These are phyloP conservation scores for Amaranthus cruentus DNA, from an alignment of 148 eudicot genomes.

Conservation along the genomic window DNA sequence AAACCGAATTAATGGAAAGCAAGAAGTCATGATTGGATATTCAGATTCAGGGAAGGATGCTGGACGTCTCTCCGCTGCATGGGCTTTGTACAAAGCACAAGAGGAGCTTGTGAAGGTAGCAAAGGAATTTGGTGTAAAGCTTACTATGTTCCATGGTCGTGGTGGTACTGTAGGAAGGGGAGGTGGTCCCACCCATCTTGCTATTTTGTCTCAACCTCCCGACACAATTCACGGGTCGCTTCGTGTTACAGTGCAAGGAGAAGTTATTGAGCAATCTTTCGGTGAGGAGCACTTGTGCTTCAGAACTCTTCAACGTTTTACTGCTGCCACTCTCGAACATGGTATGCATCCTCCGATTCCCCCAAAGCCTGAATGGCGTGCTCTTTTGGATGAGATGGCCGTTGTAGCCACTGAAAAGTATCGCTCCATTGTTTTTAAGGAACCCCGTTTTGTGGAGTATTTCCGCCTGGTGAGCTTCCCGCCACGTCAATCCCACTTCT, in stretches of 20 bases:
- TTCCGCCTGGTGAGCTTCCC: slow-evolving; percentile 75
- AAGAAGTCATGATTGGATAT: slow-evolving; percentile 98
- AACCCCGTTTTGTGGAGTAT: slow-evolving; percentile 95
- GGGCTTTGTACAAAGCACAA: slow-evolving; percentile 95
- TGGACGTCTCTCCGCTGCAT: slow-evolving; percentile 91
- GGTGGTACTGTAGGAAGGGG: slow-evolving; percentile 99
- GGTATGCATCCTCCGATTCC: slow-evolving; percentile 93
- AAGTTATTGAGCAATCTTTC: slow-evolving; percentile 94
- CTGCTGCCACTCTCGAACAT: slow-evolving; percentile 96
- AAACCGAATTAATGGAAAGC: slow-evolving; percentile 78
- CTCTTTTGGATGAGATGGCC: slow-evolving; percentile 80
- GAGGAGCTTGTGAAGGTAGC: slow-evolving; percentile 93
- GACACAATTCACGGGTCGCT: slow-evolving; percentile 87
- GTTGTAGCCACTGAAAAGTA: slow-evolving; percentile 77
- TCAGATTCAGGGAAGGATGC: slow-evolving; percentile 98
- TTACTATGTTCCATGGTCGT: slow-evolving; percentile 95
- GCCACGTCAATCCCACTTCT: neutral
- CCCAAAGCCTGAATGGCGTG: slow-evolving; percentile 96
- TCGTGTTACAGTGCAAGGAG: slow-evolving; percentile 97
- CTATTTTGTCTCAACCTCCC: slow-evolving; percentile 97
- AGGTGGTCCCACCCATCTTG: slow-evolving; percentile 98
- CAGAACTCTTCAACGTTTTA: slow-evolving; percentile 90
- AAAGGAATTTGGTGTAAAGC: slow-evolving; percentile 76
- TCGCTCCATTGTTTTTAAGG: slow-evolving; percentile 83
- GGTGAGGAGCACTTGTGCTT: slow-evolving; percentile 98